These are phyloP conservation scores for Cladosporium oxysporum DNA, from an alignment of 2,329 filamentous ascomycete genomes.

Conservation along the genomic window DNA sequence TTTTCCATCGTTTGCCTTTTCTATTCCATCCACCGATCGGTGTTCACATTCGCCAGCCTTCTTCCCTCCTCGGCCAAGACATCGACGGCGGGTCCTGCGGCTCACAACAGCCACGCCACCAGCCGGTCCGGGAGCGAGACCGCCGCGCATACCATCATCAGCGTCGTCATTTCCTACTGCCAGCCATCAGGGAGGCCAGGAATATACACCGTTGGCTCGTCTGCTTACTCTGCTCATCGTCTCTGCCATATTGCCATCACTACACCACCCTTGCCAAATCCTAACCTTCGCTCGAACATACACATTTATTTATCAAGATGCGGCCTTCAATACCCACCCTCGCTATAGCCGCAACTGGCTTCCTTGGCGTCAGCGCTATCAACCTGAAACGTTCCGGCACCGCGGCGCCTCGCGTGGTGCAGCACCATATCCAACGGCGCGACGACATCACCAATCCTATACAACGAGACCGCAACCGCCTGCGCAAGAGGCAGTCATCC, in stretches of 20 bases:
- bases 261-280: not conserved
- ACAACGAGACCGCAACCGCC: conserved; percentile 47
- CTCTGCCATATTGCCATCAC: not conserved
- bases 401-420: conserved; percentile 47
- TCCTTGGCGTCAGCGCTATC: conserved; percentile 31
- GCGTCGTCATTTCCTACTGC: conserved; percentile 18
- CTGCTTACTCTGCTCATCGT: not conserved
- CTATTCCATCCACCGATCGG: too few relatives aligned
- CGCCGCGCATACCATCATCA: conserved; percentile 16
- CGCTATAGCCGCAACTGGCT: conserved; percentile 30
- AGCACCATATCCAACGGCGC: conserved; percentile 54
- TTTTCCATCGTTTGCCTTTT: not conserved
- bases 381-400: conserved; percentile 31
- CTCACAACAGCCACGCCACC: conserved; percentile 13
- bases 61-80: not conserved
- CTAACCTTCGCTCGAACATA: not conserved
- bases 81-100: conserved; percentile 14
- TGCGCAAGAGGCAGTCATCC: conserved; percentile 42
- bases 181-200: conserved; percentile 6
- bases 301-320: conserved; percentile 23
- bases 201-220: conserved; percentile 11
- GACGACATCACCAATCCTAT: conserved; percentile 44
- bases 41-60: conserved; percentile 5
- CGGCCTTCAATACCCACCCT: conserved; percentile 28
- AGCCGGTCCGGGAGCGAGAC: conserved; percentile 1